Percentiles rank a stretch among this genome's conserved stretches.
These are phyloP conservation scores for Talaromyces sp. DNA, from an alignment of 2,329 filamentous ascomycete species.

Conservation along the genomic window DNA sequence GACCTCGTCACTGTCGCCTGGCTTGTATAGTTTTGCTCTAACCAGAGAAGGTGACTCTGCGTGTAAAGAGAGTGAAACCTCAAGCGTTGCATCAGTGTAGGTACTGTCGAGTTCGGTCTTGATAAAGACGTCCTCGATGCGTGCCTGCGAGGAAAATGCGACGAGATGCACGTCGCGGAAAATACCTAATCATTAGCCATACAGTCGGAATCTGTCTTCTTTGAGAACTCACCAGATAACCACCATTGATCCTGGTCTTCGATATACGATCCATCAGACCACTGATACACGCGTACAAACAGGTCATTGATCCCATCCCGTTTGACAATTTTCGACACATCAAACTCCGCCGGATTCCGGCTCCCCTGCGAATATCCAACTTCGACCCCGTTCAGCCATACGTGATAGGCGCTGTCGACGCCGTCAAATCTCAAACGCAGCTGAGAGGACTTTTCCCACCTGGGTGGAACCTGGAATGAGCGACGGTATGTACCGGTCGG, in stretches of 20 bases:
- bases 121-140: background rate
- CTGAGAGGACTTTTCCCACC: conserved; percentile 47
- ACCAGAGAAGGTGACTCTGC: background rate
- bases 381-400: conserved; percentile 63
- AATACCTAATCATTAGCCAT: background rate
- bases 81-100: background rate
- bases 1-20: background rate
- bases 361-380: conserved; percentile 68
- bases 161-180: background rate
- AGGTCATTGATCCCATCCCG: conserved; percentile 33
- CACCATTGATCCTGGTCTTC: conserved; percentile 67
- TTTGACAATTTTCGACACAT: conserved; percentile 57
- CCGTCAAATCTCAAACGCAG: conserved; percentile 61
- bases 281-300: conserved; percentile 64
- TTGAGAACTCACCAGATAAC: conserved; percentile 53
- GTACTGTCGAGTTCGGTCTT: background rate
- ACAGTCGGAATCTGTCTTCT: background rate
- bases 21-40: background rate
- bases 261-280: conserved; percentile 64
- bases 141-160: background rate
- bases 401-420: conserved; percentile 60
- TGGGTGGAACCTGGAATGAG: background rate
- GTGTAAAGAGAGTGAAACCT: background rate
- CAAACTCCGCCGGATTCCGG: conserved; percentile 67
- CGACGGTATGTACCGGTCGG: background rate